Evolutionary conservation across 1,284 basidiomycete genomes (phyloP).

Genomic region (Austroboletus novae-zelandiae): DNA sequence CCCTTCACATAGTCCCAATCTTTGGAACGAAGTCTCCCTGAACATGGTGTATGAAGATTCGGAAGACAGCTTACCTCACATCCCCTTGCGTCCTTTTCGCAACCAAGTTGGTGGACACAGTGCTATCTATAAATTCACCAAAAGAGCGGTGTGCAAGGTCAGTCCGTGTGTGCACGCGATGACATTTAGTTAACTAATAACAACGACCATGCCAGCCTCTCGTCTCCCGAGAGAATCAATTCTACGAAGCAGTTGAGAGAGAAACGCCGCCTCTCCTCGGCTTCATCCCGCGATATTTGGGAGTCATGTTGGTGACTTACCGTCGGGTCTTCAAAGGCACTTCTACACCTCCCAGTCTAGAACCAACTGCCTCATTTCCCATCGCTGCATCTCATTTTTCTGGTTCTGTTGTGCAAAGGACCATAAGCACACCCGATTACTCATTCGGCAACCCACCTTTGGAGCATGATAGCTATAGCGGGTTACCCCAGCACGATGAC

Average conservation of each 20-base stretch:
- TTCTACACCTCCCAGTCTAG: constrained; percentile 23
- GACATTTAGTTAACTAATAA: constrained; percentile 15
- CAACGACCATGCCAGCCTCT: constrained; percentile 63
- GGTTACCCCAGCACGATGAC: constrained; percentile 23
- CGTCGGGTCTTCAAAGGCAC: constrained; percentile 63
- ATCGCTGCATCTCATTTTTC: constrained; percentile 19
- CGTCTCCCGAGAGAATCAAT: constrained; percentile 94
- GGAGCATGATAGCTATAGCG: constrained; percentile 6
- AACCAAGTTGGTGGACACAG: constrained; percentile 98
- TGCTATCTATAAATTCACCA: constrained; percentile 98
- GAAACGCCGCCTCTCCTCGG: constrained; percentile 88
- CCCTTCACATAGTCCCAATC: constrained; percentile 3
- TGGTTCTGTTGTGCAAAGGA: constrained; percentile 36
- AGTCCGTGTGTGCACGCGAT: constrained; percentile 24
- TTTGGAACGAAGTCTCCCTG: constrained; percentile 42
- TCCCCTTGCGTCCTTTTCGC: constrained; percentile 93
- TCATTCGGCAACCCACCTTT: constrained; percentile 5
- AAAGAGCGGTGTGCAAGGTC: constrained; percentile 97
- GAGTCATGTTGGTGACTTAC: constrained; percentile 98
- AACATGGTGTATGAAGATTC: constrained; percentile 44
- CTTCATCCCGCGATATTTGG: constrained; percentile 95
- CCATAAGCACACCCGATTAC: constrained; percentile 32
- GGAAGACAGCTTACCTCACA: constrained; percentile 73
- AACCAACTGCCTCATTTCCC: constrained; percentile 15
- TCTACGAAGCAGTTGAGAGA: constrained; percentile 95